Conservation (phyloP, 140 eudicot genomes). For the Bidens hawaiensis region DNA sequence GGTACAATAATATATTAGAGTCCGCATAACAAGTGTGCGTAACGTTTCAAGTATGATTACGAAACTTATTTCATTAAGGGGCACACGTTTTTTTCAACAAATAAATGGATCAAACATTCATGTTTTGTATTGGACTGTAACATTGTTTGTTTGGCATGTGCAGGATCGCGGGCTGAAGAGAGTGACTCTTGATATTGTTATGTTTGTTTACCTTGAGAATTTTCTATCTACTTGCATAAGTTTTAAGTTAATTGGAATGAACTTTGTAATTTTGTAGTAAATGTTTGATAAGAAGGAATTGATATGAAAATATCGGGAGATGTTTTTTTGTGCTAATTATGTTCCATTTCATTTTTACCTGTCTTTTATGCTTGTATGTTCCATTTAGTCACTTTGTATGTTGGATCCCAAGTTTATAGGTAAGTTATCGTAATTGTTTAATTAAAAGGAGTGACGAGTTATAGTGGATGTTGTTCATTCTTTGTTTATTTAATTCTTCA, state of each 20-base stretch:
- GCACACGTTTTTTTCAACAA: too few relatives aligned
- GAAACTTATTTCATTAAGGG: too few relatives aligned
- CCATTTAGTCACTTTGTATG: too few relatives aligned
- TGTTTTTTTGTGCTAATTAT: slow-evolving; percentile 1
- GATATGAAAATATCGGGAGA: slow-evolving; percentile 9
- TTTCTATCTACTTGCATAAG: neutral
- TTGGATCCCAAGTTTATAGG: too few relatives aligned
- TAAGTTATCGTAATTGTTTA: too few relatives aligned
- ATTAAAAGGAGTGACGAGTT: too few relatives aligned
- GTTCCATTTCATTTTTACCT: slow-evolving; percentile 6
- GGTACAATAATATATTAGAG: neutral
- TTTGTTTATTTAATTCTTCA: too few relatives aligned
- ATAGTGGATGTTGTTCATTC: too few relatives aligned
- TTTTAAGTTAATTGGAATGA: slow-evolving; percentile 1
- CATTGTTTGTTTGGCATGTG: slow-evolving; percentile 13
- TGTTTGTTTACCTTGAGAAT: slow-evolving; percentile 14
- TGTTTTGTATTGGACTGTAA: neutral
- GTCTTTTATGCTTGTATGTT: neutral
- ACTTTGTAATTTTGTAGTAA: slow-evolving; percentile 9
- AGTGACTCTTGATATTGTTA: slow-evolving; percentile 13
- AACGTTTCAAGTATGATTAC: neutral
- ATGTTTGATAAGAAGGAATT: slow-evolving; percentile 10
- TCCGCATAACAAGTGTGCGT: neutral
- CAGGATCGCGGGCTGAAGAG: slow-evolving; percentile 14
- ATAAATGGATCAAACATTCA: neutral